Base-by-base conservation (phyloP, 192 early-diverging fungal species). In the Coemansia sp. region DNA sequence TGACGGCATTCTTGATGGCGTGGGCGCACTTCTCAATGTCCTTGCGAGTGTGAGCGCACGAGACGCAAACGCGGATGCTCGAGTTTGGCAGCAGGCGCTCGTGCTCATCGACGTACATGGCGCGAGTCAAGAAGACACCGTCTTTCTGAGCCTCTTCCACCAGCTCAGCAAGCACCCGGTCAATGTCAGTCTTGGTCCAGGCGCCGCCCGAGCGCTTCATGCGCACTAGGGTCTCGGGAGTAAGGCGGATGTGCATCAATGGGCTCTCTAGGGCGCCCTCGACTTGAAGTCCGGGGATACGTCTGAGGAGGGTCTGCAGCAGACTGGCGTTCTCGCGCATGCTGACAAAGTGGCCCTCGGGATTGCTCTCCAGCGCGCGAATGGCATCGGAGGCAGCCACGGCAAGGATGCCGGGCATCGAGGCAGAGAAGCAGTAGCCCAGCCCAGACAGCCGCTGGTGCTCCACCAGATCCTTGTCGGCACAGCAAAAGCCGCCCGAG, bases 401-500 rank as follows among this genome's bases (percentile, higher is more conserved):
- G 18, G 96, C 88, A 5, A 99, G 88, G 80, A 96, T 93, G 24
- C 95, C 94, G 22, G 97, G 97, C 44, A 99, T 88, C 13, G 96
- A 93, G 0, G 97, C 97, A 39, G 96, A 97, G 80, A 93, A 99
- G 68, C 90, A 92, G 83, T 97, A 99, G 2, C 92, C 92, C 40
- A 86, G 83, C 6, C 95, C 95, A 12, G 95, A 94, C 33, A 99
- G 89, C 39, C 94, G 88, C 81, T 97, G 90, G 80, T 98, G 94
- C 74, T 97, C 95, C 16, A 95, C 85, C 61, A 97, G 89, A 64
- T 95, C 94, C 72, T 88, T 88, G 65, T 88, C 86, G 16, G 93
- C 95, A 57, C 91, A 91, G 81, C 94, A 96, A 87, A 97, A 99
- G 7, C 97, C 97, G 72, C 97, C 97, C 5, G 93, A 86, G 5